Evolutionary conservation across 2,329 filamentous ascomycete genomes (phyloP).

Genomic region (Chaetomium strumarium): DNA sequence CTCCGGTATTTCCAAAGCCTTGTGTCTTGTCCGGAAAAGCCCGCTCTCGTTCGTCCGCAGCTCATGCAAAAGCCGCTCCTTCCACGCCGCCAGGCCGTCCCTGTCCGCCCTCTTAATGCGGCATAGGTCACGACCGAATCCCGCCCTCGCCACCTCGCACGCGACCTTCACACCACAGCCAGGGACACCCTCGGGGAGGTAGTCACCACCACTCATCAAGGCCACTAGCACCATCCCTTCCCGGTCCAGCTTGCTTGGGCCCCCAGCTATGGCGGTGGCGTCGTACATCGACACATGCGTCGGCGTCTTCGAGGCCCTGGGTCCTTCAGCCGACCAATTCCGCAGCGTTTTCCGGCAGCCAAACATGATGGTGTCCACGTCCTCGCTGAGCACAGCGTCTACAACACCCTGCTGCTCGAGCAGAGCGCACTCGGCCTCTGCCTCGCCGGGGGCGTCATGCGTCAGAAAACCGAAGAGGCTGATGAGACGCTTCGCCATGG

Average conservation of each 20-base stretch:
- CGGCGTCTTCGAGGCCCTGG: constrained; percentile 55
- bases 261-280: constrained; percentile 45
- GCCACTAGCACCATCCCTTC: constrained; percentile 93
- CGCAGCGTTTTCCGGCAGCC: constrained; percentile 73
- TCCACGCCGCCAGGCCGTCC: constrained; percentile 62
- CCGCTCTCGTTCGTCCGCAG: constrained; percentile 77
- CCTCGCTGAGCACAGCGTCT: constrained; percentile 90
- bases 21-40: constrained; percentile 72
- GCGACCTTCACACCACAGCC: constrained; percentile 84
- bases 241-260: constrained; percentile 60
- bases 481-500: constrained; percentile 77
- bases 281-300: constrained; percentile 86
- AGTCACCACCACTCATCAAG: constrained; percentile 92
- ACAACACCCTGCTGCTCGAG: constrained; percentile 77
- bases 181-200: constrained; percentile 79
- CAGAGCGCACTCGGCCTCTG: constrained; percentile 90
- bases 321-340: constrained; percentile 73
- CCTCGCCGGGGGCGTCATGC: constrained; percentile 88
- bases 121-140: constrained; percentile 75
- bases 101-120: constrained; percentile 54
- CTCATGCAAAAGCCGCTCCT: constrained; percentile 64
- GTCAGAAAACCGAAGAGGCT: constrained; percentile 76
- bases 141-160: constrained; percentile 81
- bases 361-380: constrained; percentile 98
- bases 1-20: constrained; percentile 67